Evolutionary conservation across 352 stramenopile genomes (phyloP).

Genomic region (Elongisporangium prolatum): DNA sequence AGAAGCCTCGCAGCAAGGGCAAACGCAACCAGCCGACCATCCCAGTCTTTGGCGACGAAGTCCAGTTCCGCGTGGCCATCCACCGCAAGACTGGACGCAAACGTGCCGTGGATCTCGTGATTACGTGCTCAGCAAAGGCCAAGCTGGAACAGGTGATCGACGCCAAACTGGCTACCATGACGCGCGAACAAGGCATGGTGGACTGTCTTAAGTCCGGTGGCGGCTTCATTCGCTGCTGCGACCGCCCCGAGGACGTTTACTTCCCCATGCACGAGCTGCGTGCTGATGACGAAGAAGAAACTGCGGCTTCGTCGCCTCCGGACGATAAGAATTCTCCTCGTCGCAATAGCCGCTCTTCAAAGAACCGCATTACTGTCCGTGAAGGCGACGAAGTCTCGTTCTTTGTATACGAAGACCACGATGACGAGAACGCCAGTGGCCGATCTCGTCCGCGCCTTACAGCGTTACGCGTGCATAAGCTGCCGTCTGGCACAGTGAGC

Average conservation of each 20-base stretch:
- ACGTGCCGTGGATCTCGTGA: constrained; percentile 56
- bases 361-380: constrained; percentile 15
- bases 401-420: constrained; percentile 68
- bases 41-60: constrained; percentile 65
- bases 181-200: constrained; percentile 54
- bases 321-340: not conserved
- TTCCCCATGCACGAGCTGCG: constrained; percentile 70
- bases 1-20: constrained; percentile 6
- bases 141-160: constrained; percentile 72
- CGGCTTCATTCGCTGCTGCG: constrained; percentile 70
- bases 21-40: constrained; percentile 7
- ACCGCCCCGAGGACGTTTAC: constrained; percentile 61
- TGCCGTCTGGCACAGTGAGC: constrained; percentile 46
- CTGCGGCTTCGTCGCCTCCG: not conserved
- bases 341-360: constrained; percentile 5
- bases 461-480: constrained; percentile 62
- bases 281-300: constrained; percentile 11
- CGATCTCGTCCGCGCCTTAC: constrained; percentile 38
- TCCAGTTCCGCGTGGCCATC: constrained; percentile 67
- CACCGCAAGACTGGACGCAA: constrained; percentile 62
- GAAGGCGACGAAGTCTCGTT: constrained; percentile 79
- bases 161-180: constrained; percentile 49
- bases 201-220: constrained; percentile 52
- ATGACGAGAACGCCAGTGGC: constrained; percentile 23
- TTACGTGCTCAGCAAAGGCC: constrained; percentile 49